Evolutionary conservation across 2,329 filamentous ascomycete species (phyloP).

Genomic region (Aspergillaceae sp.): DNA sequence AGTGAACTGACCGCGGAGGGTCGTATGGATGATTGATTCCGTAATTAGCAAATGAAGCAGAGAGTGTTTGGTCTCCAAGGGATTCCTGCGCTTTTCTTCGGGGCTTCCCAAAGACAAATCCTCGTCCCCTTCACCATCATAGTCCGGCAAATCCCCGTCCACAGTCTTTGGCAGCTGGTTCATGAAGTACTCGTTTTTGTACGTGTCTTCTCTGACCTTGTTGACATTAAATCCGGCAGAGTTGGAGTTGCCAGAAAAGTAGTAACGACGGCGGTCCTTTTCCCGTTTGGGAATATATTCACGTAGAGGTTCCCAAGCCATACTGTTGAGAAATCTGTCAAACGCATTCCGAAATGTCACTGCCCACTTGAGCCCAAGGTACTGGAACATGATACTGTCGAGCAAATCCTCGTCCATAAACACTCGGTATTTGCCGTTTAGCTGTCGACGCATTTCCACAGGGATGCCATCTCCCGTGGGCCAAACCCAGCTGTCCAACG

Average conservation of each 20-base stretch:
- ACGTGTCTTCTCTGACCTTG: conserved; percentile 27
- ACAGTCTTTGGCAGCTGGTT: conserved; percentile 43
- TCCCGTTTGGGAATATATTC: conserved; percentile 30
- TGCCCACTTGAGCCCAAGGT: conserved; percentile 46
- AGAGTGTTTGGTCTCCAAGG: conserved; percentile 46
- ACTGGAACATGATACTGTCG: conserved; percentile 48
- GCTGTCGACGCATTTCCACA: conserved; percentile 44
- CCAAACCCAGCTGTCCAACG: conserved; percentile 48
- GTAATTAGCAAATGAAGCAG: conserved; percentile 50
- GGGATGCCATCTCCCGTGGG: conserved; percentile 33
- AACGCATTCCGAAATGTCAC: conserved; percentile 41
- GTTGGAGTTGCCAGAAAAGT: conserved; percentile 30
- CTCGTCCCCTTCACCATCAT: conserved; percentile 30
- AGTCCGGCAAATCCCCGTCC: conserved; percentile 28
- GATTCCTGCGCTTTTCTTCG: conserved; percentile 30
- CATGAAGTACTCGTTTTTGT: conserved; percentile 45
- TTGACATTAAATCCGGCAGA: conserved; percentile 19
- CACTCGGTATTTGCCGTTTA: conserved; percentile 52
- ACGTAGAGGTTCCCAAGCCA: conserved; percentile 35
- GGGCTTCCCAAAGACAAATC: conserved; percentile 14
- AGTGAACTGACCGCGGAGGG: conserved; percentile 42
- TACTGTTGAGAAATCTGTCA: conserved; percentile 24
- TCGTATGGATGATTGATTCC: conserved; percentile 45
- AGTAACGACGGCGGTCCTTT: conserved; percentile 37
- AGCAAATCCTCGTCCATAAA: conserved; percentile 53